Conservation (phyloP, 768 basidiomycete species). For the Pholiota molesta region DNA sequence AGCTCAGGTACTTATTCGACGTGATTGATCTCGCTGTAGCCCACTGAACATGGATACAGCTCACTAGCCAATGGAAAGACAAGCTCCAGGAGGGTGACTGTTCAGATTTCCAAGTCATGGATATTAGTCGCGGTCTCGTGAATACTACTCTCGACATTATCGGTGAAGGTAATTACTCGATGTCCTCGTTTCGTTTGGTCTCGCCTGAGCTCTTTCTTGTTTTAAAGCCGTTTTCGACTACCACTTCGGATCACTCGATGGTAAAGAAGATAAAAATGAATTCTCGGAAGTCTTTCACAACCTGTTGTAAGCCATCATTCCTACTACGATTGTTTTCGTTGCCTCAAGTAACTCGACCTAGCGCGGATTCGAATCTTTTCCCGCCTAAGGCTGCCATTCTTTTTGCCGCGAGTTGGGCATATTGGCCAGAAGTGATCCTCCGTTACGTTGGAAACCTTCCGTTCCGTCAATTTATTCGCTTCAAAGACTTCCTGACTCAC, state of each 20-base stretch:
- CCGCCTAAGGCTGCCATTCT: slow-evolving; percentile 12
- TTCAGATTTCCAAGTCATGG: slow-evolving; percentile 13
- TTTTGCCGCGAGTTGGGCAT: slow-evolving; percentile 16
- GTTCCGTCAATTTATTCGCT: slow-evolving; percentile 16
- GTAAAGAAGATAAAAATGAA: slow-evolving; percentile 8
- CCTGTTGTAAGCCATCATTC: slow-evolving; percentile 9
- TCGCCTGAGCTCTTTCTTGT: not conserved
- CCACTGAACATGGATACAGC: not conserved
- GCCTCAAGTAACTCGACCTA: not conserved
- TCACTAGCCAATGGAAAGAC: slow-evolving; percentile 13
- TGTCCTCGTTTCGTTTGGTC: not conserved
- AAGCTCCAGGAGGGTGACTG: slow-evolving; percentile 15
- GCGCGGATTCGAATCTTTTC: slow-evolving; percentile 15
- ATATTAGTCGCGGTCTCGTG: slow-evolving; percentile 11
- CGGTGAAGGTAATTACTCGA: slow-evolving; percentile 7
- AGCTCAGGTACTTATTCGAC: not conserved
- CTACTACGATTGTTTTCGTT: not conserved
- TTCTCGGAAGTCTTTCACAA: slow-evolving; percentile 14
- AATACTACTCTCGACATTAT: slow-evolving; percentile 15
- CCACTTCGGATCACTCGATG: slow-evolving; percentile 14
- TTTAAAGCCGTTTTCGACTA: slow-evolving; percentile 15
- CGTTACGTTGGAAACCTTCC: slow-evolving; percentile 9
- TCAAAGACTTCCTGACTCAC: slow-evolving; percentile 11
- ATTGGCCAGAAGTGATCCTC: slow-evolving; percentile 12
- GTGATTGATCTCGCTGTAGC: not conserved